These are phyloP conservation scores for Geranomyces michiganensis DNA, from an alignment of 192 early-diverging fungal species.

Conservation along the genomic window DNA sequence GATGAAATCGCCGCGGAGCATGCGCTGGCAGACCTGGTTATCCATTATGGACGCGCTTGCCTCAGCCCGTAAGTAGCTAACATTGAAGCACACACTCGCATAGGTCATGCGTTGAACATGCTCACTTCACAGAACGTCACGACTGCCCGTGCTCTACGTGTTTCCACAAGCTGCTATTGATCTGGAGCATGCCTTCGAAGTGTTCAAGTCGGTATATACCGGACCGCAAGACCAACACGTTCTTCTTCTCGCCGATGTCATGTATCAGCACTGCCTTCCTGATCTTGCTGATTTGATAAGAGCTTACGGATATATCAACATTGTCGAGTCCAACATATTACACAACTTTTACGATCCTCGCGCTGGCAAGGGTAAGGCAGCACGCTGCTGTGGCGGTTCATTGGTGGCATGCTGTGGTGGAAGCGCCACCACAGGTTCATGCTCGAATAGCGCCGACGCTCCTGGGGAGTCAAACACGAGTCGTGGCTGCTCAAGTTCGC, in stretches of 20 bases:
- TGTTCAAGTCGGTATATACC: constrained; percentile 49
- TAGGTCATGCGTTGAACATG: not conserved
- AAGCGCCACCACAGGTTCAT: too few relatives aligned
- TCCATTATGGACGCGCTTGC: constrained; percentile 95
- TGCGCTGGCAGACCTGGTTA: constrained; percentile 78
- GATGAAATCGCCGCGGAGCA: constrained; percentile 97
- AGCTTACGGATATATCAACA: constrained; percentile 10
- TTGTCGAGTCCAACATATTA: constrained; percentile 32
- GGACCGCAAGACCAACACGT: constrained; percentile 49
- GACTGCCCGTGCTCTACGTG: constrained; percentile 82
- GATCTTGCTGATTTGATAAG: not conserved
- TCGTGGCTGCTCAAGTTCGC: too few relatives aligned
- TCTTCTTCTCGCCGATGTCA: constrained; percentile 77
- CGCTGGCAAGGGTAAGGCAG: not conserved
- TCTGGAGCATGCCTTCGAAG: constrained; percentile 54
- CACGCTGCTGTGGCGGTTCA: not conserved
- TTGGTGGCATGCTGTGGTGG: too few relatives aligned
- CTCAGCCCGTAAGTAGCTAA: constrained; percentile 68
- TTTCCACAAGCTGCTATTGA: constrained; percentile 80
- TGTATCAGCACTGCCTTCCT: constrained; percentile 56
- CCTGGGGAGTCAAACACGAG: too few relatives aligned
- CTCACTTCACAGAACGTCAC: constrained; percentile 58
- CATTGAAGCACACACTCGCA: not conserved
- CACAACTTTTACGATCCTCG: constrained; percentile 11
- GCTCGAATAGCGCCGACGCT: too few relatives aligned